phyloP scores from a whole-genome alignment of 2,329 filamentous ascomycete genomes.

The Aspergillus chevalieri region DNA sequence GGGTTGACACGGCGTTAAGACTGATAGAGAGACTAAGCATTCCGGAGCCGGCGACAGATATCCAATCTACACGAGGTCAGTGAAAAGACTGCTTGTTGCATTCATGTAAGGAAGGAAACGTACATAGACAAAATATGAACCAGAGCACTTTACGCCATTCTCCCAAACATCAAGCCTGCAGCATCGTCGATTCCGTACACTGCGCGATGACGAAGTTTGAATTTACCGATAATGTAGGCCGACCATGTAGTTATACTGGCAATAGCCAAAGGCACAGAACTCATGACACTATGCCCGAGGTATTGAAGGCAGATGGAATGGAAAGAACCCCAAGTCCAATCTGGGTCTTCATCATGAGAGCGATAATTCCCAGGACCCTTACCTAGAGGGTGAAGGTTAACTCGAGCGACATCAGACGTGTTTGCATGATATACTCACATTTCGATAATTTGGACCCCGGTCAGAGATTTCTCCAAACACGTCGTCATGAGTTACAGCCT shows the following conservation, averaged over 20 bases:
- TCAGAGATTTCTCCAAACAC: not conserved
- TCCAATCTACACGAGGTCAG: constrained; percentile 11
- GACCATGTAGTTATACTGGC: not conserved
- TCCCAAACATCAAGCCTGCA: not conserved
- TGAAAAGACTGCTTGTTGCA: not conserved
- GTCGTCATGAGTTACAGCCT: not conserved
- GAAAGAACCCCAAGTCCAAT: not conserved
- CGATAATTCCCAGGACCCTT: not conserved
- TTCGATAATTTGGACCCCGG: not conserved
- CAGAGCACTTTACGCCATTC: not conserved
- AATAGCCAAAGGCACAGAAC: not conserved
- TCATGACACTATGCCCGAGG: not conserved
- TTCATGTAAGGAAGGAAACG: not conserved
- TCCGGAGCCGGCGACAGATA: constrained; percentile 37
- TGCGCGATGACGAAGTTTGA: not conserved
- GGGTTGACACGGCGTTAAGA: constrained; percentile 34
- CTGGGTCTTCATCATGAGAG: not conserved
- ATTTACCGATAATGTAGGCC: not conserved
- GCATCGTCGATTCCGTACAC: not conserved
- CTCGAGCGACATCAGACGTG: not conserved
- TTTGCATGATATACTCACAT: not conserved
- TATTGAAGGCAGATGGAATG: not conserved
- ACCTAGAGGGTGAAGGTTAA: not conserved
- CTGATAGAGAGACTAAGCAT: constrained; percentile 37
- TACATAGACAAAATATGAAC: not conserved